phyloP scores from a whole-genome alignment of 208 protist genomes.

The Leishmania guyanensis region DNA sequence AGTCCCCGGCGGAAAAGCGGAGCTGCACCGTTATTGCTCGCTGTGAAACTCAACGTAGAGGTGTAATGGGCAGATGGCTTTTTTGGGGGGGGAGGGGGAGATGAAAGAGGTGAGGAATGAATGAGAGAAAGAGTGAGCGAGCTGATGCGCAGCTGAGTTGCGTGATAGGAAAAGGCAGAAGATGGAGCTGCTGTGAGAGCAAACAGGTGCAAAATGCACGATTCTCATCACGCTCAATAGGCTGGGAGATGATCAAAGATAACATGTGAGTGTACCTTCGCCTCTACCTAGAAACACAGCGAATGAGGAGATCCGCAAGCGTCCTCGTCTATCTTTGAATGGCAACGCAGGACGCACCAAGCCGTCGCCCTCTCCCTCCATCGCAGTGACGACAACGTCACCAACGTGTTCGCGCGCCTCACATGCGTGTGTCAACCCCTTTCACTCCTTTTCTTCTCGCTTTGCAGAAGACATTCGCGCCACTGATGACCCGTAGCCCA shows the following conservation, averaged over 20 bases:
- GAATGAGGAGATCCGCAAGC: not conserved
- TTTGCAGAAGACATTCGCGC: not conserved
- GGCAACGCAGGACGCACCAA: not conserved
- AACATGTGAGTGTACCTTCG: not conserved
- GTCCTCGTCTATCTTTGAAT: not conserved
- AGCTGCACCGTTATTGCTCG: not conserved
- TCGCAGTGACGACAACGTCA: not conserved
- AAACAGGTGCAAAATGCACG: not conserved
- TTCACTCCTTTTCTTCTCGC: not conserved
- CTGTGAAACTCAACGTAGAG: not conserved
- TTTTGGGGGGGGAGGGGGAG: not conserved
- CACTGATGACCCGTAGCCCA: not conserved
- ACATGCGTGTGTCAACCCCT: not conserved
- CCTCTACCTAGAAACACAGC: not conserved
- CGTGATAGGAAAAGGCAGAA: no score
- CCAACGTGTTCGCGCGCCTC: not conserved
- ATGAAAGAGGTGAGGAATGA: not conserved
- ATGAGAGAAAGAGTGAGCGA: not conserved
- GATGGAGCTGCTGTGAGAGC: not conserved
- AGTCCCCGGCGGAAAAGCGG: not conserved
- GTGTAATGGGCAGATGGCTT: not conserved
- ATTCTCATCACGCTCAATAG: not conserved
- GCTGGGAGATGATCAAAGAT: not conserved
- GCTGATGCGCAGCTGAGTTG: no score
- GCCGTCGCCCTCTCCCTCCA: not conserved